Percentiles rank a stretch among this genome's conserved stretches.
Evolutionary conservation across 2,329 filamentous ascomycete species (phyloP).

Genomic region (Sporothrix euskadiensis): DNA sequence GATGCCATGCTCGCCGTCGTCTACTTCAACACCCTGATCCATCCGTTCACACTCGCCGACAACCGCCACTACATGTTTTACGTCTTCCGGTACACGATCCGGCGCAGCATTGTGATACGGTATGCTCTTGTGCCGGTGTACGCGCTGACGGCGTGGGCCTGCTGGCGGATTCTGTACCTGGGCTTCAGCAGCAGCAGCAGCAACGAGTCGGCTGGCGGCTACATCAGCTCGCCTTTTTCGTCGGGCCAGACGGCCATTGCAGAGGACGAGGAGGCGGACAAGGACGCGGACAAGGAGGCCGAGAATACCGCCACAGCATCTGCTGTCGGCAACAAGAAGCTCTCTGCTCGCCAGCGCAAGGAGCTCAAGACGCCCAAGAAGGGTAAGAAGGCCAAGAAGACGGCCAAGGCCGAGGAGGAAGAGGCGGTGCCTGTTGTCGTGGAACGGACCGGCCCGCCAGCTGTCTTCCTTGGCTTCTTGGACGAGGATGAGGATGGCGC

Average conservation of each 20-base stretch:
- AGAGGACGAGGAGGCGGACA: neutral
- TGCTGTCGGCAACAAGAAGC: neutral
- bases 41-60: slow-evolving; percentile 93
- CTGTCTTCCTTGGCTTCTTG: slow-evolving; percentile 31
- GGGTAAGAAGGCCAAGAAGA: slow-evolving; percentile 17
- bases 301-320: neutral
- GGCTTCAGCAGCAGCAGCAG: slow-evolving; percentile 39
- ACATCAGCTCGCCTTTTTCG: slow-evolving; percentile 31
- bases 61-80: slow-evolving; percentile 99
- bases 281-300: neutral
- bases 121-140: slow-evolving; percentile 72
- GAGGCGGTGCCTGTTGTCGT: neutral
- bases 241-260: neutral
- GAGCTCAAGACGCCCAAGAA: slow-evolving; percentile 1
- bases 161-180: slow-evolving; percentile 60
- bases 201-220: neutral
- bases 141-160: slow-evolving; percentile 66
- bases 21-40: slow-evolving; percentile 85
- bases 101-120: slow-evolving; percentile 62
- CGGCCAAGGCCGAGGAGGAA: neutral
- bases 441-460: neutral
- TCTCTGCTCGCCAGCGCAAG: neutral
- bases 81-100: slow-evolving; percentile 80
- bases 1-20: slow-evolving; percentile 53
- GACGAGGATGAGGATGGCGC: slow-evolving; percentile 34